Evolutionary conservation across 495 filamentous ascomycete genomes (phyloP), one percentile per base, ranked within the genome.

Genomic region (Niebla homalea): DNA sequence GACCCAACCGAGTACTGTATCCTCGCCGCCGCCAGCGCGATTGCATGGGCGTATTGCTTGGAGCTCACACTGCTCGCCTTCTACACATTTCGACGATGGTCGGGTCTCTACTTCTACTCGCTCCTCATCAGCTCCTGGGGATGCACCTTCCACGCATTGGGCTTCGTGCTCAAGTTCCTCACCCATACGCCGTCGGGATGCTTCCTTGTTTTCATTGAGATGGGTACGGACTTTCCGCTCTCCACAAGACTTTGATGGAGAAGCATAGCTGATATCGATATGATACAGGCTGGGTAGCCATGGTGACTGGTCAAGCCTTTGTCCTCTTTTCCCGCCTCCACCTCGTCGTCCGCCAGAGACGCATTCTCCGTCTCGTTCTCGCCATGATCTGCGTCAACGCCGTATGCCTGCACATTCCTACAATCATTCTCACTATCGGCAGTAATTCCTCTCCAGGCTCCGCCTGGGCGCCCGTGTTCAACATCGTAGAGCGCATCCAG

Each of bases 311-410:
- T 16, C 79, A 83, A 60, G 77, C 77, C 4, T 56, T 84, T 37
- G 79, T 85, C 11, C 67, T 85, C 18, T 85, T 78, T 64, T 84
- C 80, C 3, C 73, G 81, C n/a, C 70, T 85, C 4, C 77, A 83
- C 56, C 64, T 84, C 38, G 67, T 85, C 36, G 62, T 76, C 25
- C 64, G 64, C 21, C 73, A 75, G 22, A 64, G 63, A n/a, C 64
- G 62, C 22, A 58, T 70, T 16, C 65, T 83, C 3, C 70, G 73
- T 19, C 61, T 64, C 26, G 70, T 83, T 0, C 66, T 78, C 15
- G 58, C 46, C 48, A 80, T 82, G 75, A 82, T 85, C 54, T 62
- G 80, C 11, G 42, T 75, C 59, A 64, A 81, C 62, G 76, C 67
- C 7, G 22, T 76, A 36, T 49, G 75, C 21, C 63, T 77, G 8